A percentile compares a stretch with the other conserved stretches of the same genome.
Evolutionary conservation across 1,284 basidiomycete genomes (phyloP).

Genomic region (Heterobasidion parviporum): DNA sequence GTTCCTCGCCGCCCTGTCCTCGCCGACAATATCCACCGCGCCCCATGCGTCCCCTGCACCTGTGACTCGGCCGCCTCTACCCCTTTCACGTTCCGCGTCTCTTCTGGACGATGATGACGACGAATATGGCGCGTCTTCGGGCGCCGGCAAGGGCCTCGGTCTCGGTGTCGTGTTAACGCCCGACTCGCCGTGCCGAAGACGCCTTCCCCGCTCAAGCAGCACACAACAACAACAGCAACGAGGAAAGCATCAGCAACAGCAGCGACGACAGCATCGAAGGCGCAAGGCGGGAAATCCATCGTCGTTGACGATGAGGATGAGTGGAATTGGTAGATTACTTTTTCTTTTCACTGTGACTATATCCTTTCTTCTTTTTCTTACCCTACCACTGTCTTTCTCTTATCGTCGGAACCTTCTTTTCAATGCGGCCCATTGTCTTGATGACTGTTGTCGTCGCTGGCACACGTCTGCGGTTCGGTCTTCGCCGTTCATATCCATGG

Average conservation of each 20-base stretch:
- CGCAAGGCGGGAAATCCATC: constrained; percentile 9
- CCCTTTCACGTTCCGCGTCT: constrained; percentile 14
- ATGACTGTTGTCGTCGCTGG: no score
- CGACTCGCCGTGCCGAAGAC: constrained; percentile 14
- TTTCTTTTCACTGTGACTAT: background rate
- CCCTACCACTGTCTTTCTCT: no score
- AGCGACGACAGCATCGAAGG: background rate
- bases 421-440: no score
- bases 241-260: background rate
- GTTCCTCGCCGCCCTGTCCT: constrained; percentile 42
- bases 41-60: constrained; percentile 9
- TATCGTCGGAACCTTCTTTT: no score
- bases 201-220: constrained; percentile 6
- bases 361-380: background rate
- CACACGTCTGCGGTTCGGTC: no score
- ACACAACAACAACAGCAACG: constrained; percentile 1
- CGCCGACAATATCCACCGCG: constrained; percentile 6
- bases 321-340: constrained; percentile 47
- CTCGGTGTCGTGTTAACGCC: constrained; percentile 24
- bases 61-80: constrained; percentile 2
- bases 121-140: background rate
- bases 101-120: constrained; percentile 35
- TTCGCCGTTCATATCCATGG: no score
- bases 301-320: constrained; percentile 41
- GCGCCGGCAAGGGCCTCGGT: constrained; percentile 8